phyloP scores from a whole-genome alignment of 495 filamentous ascomycete genomes.

The Tricharina praecox region DNA sequence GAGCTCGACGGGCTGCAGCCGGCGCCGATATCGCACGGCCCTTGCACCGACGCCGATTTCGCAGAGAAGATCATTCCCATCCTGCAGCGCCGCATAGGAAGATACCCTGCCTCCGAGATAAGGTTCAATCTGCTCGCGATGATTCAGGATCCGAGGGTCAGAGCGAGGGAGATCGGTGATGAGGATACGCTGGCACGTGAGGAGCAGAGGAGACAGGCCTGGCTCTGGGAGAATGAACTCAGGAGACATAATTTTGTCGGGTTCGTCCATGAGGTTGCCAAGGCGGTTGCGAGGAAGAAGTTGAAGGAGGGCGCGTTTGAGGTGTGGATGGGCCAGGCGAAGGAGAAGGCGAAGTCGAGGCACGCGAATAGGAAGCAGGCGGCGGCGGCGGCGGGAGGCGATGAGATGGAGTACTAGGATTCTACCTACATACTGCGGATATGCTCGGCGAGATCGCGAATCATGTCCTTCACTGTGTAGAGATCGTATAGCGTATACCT shows the following conservation, averaged over 20 bases:
- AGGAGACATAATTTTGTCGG: conserved; percentile 90
- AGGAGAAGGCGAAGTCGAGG: conserved; percentile 51
- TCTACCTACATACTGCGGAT: too few relatives aligned
- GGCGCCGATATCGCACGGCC: conserved; percentile 73
- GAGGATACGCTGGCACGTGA: conserved; percentile 57
- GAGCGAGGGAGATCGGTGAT: conserved; percentile 71
- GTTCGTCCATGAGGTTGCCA: conserved; percentile 79
- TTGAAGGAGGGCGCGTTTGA: conserved; percentile 49
- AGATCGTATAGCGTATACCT: too few relatives aligned
- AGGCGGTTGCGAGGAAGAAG: conserved; percentile 61
- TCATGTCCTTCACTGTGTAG: too few relatives aligned
- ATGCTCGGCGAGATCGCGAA: too few relatives aligned
- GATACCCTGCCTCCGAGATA: conserved; percentile 78
- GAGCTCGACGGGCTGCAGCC: conserved; percentile 92
- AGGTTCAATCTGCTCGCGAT: conserved; percentile 92
- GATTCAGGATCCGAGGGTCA: conserved; percentile 58
- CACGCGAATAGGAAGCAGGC: conserved; percentile 37
- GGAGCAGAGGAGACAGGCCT: conserved; percentile 66
- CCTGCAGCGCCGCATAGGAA: conserved; percentile 60
- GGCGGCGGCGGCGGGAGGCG: conserved; percentile 3
- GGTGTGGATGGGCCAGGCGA: conserved; percentile 64
- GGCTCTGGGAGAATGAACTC: conserved; percentile 93
- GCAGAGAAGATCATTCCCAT: conserved; percentile 73
- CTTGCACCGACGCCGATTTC: conserved; percentile 51
- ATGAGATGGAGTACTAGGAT: conserved; percentile 5